Evolutionary conservation across 2,329 filamentous ascomycete species (phyloP), one percentile per base, ranked within the genome.

Genomic region (Aspergillus neotritici): DNA sequence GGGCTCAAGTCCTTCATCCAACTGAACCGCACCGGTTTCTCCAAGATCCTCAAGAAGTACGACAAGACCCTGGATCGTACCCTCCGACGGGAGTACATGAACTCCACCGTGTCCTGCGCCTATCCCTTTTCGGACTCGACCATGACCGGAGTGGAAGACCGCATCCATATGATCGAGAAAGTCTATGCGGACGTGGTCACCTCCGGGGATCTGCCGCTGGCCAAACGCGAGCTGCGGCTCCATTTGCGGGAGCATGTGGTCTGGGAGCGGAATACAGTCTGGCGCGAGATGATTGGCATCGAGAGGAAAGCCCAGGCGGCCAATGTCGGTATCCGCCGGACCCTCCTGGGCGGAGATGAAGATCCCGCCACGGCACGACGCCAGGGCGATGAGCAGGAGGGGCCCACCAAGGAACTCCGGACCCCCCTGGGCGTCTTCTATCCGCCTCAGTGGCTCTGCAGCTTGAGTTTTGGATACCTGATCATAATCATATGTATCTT

Each of bases 221-320:
- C 93, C 4, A 87, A 83, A 58, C 84, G 87, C 54, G 93, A 97
- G 61, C 74, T 98, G 44, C 80, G 93, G 41, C 80, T 95, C 25
- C 90, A 98, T 61, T 77, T 98, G 17, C 78, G 93, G 44, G 94
- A 98, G 68, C 93, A 98, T 65, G 90, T 98, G 14, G 91, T 97
- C 0, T 98, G 93, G 94, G 94, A 98, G 66, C 80, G 93, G 44
- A 98, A 98, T 62, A 98, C 93, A 0, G 93, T 98, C 13, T 98
- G 93, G 93, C 78, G 94, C 69, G 93, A 98, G 58, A 93, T 98
- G 80, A 98, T 98, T 63, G 93, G 91, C 41, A 91, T 98, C 55
- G 94, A 98, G 71, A 79, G 93, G 15, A 90, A 94, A 62, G 88
- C 88, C 1, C 91, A 97, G 68, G 94, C 93, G 7, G 91, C 91